Evolutionary conservation across 2,329 filamentous ascomycete species (phyloP).

Genomic region (Hymenoscyphus infarciens): DNA sequence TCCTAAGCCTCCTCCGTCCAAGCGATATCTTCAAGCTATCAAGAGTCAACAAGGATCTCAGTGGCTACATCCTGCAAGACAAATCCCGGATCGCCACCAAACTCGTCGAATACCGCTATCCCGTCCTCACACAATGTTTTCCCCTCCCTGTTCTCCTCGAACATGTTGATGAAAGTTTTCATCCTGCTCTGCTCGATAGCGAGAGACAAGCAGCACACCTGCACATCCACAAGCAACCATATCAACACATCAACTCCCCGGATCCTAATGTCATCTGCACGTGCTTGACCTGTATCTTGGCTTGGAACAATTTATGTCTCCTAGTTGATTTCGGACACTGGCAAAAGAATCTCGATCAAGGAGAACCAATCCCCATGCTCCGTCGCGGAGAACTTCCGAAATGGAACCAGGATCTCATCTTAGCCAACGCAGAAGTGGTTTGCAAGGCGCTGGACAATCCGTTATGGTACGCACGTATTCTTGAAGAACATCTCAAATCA

Average conservation of each 20-base stretch:
- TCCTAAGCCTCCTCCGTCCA: constrained; percentile 45
- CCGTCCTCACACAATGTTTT: constrained; percentile 49
- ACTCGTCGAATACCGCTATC: constrained; percentile 47
- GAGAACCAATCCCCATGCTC: constrained; percentile 51
- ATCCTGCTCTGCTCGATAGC: constrained; percentile 39
- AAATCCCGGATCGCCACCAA: constrained; percentile 41
- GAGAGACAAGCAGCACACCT: constrained; percentile 41
- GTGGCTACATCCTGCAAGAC: constrained; percentile 43
- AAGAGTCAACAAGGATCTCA: constrained; percentile 42
- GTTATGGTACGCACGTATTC: constrained; percentile 48
- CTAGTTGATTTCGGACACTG: constrained; percentile 55
- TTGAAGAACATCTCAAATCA: constrained; percentile 47
- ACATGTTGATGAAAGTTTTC: constrained; percentile 38
- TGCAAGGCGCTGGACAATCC: constrained; percentile 44
- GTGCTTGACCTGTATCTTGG: constrained; percentile 52
- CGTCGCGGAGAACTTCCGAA: constrained; percentile 43
- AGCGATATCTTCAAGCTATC: constrained; percentile 48
- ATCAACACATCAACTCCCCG: constrained; percentile 48
- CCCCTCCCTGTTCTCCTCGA: constrained; percentile 45
- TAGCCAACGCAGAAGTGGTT: constrained; percentile 43
- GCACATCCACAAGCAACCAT: constrained; percentile 48
- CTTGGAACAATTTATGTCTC: constrained; percentile 54
- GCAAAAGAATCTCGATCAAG: constrained; percentile 48
- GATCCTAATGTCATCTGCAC: constrained; percentile 50
- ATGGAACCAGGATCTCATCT: constrained; percentile 49